Base-by-base conservation (phyloP, 371 early-diverging fungal species). In the Syncephalastrum monosporum region DNA sequence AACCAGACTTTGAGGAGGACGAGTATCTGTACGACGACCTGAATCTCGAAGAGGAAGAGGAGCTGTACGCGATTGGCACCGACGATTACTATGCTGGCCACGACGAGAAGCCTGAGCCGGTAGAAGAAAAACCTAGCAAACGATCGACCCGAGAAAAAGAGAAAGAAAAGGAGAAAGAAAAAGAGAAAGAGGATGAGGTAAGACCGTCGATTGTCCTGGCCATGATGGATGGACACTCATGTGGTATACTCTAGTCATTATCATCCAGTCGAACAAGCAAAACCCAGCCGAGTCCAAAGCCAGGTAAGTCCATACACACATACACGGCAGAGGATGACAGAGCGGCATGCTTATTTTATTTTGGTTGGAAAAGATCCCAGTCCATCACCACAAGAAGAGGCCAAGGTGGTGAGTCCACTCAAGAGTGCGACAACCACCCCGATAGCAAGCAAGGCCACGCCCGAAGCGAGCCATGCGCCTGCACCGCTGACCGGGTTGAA, bases 11-110 rank as follows among this genome's bases (percentile, higher is more conserved):
- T 74, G 88, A 84, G 45, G 97, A 97, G 62, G 91, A 96, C 61
- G 96, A 95, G 59, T 84, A 75, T 49, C 83, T 98, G 19, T 98
- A 98, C 71, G 95, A 97, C 56, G 94, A 94, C 27, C 69, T 98
- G 61, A 86, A 92, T 67, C 78, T 98, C 50, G 93, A 92, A 55
- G 94, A 95, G 54, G 95, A 90, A 51, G 91, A 93, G 27, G 92
- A 91, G 59, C 72, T 87, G 5, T 90, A 79, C 74, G 81, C 79
- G 21, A 79, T 89, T 38, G 67, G 74, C 45, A 77, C 38, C 38
- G 84, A 84, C 16, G 87, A 85, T 41, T 75, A 78, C 42, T 62
- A 60, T 55, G 57, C 55, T 21, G 51, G 55, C 8, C 59, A 56
- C 10, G 72, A 71, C 19, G 63, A 65, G 2, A 65, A 66, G 42